A percentile compares a stretch with the other conserved stretches of the same genome.
These are phyloP conservation scores for Globisporangium camurandrum DNA, from an alignment of 352 stramenopile genomes.

Conservation along the genomic window DNA sequence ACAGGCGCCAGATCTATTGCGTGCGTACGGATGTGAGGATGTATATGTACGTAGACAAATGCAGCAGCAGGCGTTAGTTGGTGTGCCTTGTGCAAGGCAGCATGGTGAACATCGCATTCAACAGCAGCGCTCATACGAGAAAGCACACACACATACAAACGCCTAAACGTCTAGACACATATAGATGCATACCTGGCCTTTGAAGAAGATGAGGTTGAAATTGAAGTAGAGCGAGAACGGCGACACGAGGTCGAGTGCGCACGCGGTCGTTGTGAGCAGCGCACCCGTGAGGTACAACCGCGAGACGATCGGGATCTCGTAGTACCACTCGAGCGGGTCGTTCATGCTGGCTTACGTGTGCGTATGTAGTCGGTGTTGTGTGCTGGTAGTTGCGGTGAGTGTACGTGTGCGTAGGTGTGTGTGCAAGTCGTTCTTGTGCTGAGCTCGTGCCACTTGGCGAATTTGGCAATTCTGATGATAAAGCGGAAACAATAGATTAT, in stretches of 20 bases:
- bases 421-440: not conserved
- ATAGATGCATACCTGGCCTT: slow-evolving; percentile 84
- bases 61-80: too few species aligned
- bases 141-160: not conserved
- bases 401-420: not conserved
- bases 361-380: too few species aligned
- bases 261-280: slow-evolving; percentile 95
- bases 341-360: slow-evolving; percentile 61
- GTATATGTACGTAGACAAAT: slow-evolving; percentile 3
- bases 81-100: too few species aligned
- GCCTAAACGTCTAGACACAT: not conserved
- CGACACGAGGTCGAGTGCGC: slow-evolving; percentile 95
- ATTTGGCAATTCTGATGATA: not conserved
- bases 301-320: slow-evolving; percentile 98
- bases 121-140: too few species aligned
- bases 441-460: not conserved
- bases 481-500: too few species aligned
- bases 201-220: slow-evolving; percentile 96
- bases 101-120: too few species aligned
- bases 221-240: slow-evolving; percentile 95
- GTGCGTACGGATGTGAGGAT: slow-evolving; percentile 2
- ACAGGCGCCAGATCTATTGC: slow-evolving; percentile 88
- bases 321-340: slow-evolving; percentile 93
- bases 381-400: too few species aligned
- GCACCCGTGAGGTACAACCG: slow-evolving; percentile 96